A percentile compares a stretch with the other conserved stretches of the same genome.
Evolutionary conservation across 345 rosid species (phyloP).

Genomic region (Eucalyptus dawsonii): DNA sequence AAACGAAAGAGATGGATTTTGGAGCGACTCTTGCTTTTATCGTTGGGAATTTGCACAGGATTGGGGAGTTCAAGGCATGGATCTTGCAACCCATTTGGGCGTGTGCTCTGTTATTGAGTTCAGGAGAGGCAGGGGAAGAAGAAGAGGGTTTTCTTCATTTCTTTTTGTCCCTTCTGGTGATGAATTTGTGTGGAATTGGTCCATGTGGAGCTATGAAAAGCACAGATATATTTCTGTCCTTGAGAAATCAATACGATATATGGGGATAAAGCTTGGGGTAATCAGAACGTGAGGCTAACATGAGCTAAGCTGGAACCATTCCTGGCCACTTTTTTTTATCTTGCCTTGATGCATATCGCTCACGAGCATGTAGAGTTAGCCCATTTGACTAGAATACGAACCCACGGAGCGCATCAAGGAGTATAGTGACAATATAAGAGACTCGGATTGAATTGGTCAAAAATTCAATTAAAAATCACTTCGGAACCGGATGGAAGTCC

Average conservation of each 20-base stretch:
- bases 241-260: background rate
- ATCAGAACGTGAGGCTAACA: background rate
- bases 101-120: background rate
- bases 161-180: background rate
- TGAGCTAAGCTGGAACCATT: background rate
- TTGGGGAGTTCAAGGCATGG: slow-evolving; percentile 13
- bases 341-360: background rate
- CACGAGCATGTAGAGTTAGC: background rate
- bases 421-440: background rate
- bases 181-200: background rate
- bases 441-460: background rate
- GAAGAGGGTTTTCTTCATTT: background rate
- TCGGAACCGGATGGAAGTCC: background rate
- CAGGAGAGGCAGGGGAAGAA: background rate
- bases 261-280: background rate
- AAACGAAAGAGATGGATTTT: slow-evolving; percentile 5
- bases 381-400: background rate
- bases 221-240: background rate
- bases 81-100: slow-evolving; percentile 33
- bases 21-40: slow-evolving; percentile 11
- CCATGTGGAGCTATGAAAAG: background rate
- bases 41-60: slow-evolving; percentile 13
- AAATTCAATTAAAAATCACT: background rate
- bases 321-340: background rate
- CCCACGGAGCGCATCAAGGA: background rate